Percentiles rank a stretch among this genome's conserved stretches.
Evolutionary conservation across 768 basidiomycete species (phyloP).

Genomic region (Kwoniella mangroviensis): DNA sequence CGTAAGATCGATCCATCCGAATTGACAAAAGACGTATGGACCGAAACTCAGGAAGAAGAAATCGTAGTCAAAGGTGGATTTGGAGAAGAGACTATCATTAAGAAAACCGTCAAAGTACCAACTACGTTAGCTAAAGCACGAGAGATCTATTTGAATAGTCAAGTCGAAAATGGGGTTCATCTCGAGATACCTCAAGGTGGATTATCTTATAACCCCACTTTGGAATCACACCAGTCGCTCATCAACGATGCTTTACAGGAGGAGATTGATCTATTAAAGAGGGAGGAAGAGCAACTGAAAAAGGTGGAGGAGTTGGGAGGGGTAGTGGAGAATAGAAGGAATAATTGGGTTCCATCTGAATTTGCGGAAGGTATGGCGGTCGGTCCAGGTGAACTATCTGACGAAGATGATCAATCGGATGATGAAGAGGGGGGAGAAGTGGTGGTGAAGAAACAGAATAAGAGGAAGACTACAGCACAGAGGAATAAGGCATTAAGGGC

Average conservation of each 20-base stretch:
- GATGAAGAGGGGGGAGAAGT: constrained; percentile 61
- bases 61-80: constrained; percentile 57
- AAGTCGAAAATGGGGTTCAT: constrained; percentile 26
- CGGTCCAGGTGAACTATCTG: constrained; percentile 45
- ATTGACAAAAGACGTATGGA: constrained; percentile 16
- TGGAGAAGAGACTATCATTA: constrained; percentile 42
- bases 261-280: constrained; percentile 67
- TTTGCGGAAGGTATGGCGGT: constrained; percentile 69
- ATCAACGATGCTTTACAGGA: constrained; percentile 69
- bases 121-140: constrained; percentile 45
- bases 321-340: constrained; percentile 55
- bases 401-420: constrained; percentile 43
- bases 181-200: constrained; percentile 71
- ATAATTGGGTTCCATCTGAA: constrained; percentile 45
- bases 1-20: constrained; percentile 1
- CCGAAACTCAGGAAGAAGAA: constrained; percentile 3
- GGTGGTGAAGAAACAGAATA: constrained; percentile 43
- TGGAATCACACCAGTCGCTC: constrained; percentile 72
- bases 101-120: constrained; percentile 55
- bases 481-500: constrained; percentile 69
- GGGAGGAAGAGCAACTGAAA: constrained; percentile 64
- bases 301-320: constrained; percentile 66
- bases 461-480: constrained; percentile 69
- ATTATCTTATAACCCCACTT: constrained; percentile 85
- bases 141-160: constrained; percentile 29